Evolutionary conservation across 805 yeast genomes (phyloP).

Genomic region (Suhomyces emberorum): DNA sequence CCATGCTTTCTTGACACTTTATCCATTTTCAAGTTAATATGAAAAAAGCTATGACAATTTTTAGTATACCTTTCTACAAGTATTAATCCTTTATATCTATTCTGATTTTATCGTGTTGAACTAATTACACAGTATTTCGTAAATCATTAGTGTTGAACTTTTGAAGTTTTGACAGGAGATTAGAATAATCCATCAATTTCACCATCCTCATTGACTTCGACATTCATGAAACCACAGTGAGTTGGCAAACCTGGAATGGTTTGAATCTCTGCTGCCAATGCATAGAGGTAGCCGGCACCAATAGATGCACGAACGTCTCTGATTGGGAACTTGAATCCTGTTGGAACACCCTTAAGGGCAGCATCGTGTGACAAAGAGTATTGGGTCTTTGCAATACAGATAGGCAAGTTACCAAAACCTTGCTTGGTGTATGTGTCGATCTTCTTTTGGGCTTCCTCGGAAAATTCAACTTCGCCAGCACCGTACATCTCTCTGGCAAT

Average conservation of each 20-base stretch:
- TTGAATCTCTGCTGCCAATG: constrained; percentile 94
- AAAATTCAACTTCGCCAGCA: constrained; percentile 77
- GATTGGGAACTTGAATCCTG: constrained; percentile 90
- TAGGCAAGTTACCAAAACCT: constrained; percentile 88
- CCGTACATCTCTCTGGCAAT: constrained; percentile 81
- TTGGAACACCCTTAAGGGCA: constrained; percentile 88
- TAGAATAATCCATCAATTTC: constrained; percentile 79
- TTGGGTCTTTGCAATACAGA: constrained; percentile 97
- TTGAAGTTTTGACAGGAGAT: constrained; percentile 2
- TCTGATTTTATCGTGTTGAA: background rate
- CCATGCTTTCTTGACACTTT: no score
- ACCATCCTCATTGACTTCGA: constrained; percentile 84
- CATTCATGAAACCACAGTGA: constrained; percentile 94
- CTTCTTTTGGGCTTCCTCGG: constrained; percentile 77
- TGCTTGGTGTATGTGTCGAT: constrained; percentile 78
- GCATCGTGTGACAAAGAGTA: constrained; percentile 96
- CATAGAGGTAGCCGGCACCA: constrained; percentile 96
- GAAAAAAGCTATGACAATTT: no score
- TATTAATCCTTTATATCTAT: no score
- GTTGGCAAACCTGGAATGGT: constrained; percentile 98
- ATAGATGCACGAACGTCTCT: constrained; percentile 91
- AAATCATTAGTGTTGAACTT: constrained; percentile 8
- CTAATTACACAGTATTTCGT: background rate
- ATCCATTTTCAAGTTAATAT: no score
- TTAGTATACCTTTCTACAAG: no score